A percentile compares a stretch with the other conserved stretches of the same genome.
phyloP scores from a whole-genome alignment of 2,329 filamentous ascomycete genomes.

The Fusarium nodosum region DNA sequence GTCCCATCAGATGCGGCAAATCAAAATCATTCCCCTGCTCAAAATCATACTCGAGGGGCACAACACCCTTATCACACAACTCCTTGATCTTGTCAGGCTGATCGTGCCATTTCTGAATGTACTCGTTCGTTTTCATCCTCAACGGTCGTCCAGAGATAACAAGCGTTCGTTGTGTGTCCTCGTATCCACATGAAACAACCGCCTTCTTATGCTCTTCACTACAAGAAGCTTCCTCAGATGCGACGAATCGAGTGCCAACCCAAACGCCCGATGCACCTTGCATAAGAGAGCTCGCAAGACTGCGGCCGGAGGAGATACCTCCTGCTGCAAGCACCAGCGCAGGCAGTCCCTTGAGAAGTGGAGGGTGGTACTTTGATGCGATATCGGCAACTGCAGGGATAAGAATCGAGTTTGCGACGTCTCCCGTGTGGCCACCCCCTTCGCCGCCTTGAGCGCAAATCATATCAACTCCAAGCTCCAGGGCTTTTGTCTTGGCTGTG shows the following conservation, averaged over 20 bases:
- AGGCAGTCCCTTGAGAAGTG: slow-evolving; percentile 74
- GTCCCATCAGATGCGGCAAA: slow-evolving; percentile 91
- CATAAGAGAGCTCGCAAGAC: slow-evolving; percentile 85
- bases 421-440: slow-evolving; percentile 92
- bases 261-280: slow-evolving; percentile 90
- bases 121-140: slow-evolving; percentile 85
- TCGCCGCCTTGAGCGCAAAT: slow-evolving; percentile 94
- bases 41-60: slow-evolving; percentile 86
- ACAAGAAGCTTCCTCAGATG: slow-evolving; percentile 83
- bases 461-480: slow-evolving; percentile 89
- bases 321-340: slow-evolving; percentile 91
- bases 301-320: slow-evolving; percentile 85
- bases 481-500: slow-evolving; percentile 70
- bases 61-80: slow-evolving; percentile 80
- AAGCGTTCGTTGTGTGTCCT: slow-evolving; percentile 85
- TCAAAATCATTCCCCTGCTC: slow-evolving; percentile 87
- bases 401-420: slow-evolving; percentile 86
- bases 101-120: slow-evolving; percentile 84
- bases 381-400: slow-evolving; percentile 91
- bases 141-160: slow-evolving; percentile 86
- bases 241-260: slow-evolving; percentile 95
- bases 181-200: slow-evolving; percentile 82
- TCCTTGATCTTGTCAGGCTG: slow-evolving; percentile 80
- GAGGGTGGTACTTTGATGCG: slow-evolving; percentile 77
- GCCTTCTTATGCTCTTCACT: slow-evolving; percentile 85